phyloP scores from a whole-genome alignment of 345 rosid species.

The Psidium guajava region DNA sequence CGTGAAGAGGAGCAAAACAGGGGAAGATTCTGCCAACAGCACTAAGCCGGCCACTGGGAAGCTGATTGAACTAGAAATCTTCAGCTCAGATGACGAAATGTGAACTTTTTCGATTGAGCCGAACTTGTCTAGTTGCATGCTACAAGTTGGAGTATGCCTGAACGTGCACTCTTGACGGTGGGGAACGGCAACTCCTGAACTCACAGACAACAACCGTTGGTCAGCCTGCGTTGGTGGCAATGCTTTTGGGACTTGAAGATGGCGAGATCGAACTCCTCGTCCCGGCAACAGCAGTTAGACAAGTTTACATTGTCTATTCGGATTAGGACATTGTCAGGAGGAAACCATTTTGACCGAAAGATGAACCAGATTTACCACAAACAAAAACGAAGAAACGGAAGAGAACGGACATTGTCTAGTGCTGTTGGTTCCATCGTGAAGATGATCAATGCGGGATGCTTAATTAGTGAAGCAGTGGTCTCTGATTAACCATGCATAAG shows the following conservation, averaged over 20 bases:
- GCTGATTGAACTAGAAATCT: conserved; percentile 56
- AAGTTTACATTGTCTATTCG: too few species aligned
- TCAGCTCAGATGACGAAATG: conserved; percentile 63
- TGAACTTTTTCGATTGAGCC: neutral
- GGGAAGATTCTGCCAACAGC: conserved; percentile 10
- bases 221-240: neutral
- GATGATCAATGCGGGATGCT: neutral
- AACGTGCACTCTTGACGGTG: neutral
- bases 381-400: neutral
- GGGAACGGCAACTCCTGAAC: neutral
- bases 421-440: neutral
- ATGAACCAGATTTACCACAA: neutral
- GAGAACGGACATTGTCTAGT: neutral
- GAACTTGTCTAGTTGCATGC: neutral
- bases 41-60: conserved; percentile 21
- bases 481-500: neutral
- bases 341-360: neutral
- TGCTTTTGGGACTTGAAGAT: neutral
- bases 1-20: conserved; percentile 38
- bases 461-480: neutral
- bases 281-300: neutral
- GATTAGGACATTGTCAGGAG: neutral
- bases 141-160: neutral
- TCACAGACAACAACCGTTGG: neutral
- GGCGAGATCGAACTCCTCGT: neutral